A percentile compares a stretch with the other conserved stretches of the same genome.
phyloP scores from a whole-genome alignment of 2,329 filamentous ascomycete genomes.

The Biscogniauxia marginata region DNA sequence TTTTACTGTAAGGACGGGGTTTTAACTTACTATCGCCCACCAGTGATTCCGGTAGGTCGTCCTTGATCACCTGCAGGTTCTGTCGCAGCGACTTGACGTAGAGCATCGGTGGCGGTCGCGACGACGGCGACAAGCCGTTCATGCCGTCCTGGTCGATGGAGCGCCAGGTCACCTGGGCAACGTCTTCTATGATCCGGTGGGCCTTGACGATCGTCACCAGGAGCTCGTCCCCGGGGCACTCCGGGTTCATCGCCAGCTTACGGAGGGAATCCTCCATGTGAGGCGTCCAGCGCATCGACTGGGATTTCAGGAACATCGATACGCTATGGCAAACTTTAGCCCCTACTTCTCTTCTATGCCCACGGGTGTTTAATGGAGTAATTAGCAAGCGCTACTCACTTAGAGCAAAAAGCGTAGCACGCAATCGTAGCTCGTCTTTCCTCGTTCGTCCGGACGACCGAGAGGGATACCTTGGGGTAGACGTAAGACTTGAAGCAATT shows the following conservation, averaged over 20 bases:
- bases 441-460: conserved; percentile 29
- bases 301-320: conserved; percentile 25
- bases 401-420: conserved; percentile 28
- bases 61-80: conserved; percentile 26
- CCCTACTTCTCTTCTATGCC: no score
- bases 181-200: conserved; percentile 24
- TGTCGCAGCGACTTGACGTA: conserved; percentile 31
- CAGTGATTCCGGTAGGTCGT: conserved; percentile 23
- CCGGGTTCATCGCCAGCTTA: conserved; percentile 43
- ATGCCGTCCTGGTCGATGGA: conserved; percentile 8
- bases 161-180: conserved; percentile 22
- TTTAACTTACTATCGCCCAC: conserved; percentile 31
- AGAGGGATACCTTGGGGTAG: conserved; percentile 10
- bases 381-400: conserved; percentile 18
- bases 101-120: conserved; percentile 21
- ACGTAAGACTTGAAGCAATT: conserved; percentile 25
- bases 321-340: conserved; percentile 14
- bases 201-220: conserved; percentile 37
- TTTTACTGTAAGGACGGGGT: no score
- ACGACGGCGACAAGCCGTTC: not conserved
- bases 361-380: not conserved
- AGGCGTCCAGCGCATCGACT: conserved; percentile 51
- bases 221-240: conserved; percentile 49
- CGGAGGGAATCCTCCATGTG: conserved; percentile 58
- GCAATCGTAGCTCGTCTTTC: conserved; percentile 31